Percentiles rank a stretch among this genome's conserved stretches.
Evolutionary conservation across 148 eudicot species (phyloP).

Genomic region (Chenopodium formosanum): DNA sequence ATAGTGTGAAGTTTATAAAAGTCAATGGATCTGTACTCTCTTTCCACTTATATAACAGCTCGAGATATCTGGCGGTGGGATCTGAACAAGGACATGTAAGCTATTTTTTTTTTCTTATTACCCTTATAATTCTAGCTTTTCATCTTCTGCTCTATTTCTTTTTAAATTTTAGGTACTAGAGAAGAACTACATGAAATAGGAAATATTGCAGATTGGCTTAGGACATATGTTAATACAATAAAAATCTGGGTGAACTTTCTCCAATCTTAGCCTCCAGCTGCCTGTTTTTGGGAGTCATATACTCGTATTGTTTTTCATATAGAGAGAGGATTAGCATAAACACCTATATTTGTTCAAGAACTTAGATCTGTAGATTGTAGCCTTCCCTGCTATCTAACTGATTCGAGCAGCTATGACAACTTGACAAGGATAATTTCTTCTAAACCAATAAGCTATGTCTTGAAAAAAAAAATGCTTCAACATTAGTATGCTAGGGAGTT

Average conservation of each 20-base stretch:
- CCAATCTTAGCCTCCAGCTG: background rate
- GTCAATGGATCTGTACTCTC: constrained; percentile 75
- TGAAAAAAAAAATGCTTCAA: too few relatives aligned
- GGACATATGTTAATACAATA: background rate
- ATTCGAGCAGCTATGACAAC: too few relatives aligned
- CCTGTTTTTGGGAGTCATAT: background rate
- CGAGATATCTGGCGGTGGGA: constrained; percentile 76
- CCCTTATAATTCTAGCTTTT: constrained; percentile 8
- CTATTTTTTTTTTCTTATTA: constrained; percentile 1
- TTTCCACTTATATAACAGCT: constrained; percentile 37
- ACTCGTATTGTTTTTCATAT: too few relatives aligned
- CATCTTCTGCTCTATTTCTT: background rate
- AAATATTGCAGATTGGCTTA: background rate
- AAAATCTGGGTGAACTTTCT: too few relatives aligned
- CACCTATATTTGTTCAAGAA: too few relatives aligned
- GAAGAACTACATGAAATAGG: background rate
- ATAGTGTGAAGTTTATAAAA: constrained; percentile 55
- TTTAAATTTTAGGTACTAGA: background rate
- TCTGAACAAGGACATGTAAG: constrained; percentile 93
- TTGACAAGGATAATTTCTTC: too few relatives aligned
- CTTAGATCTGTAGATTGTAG: too few relatives aligned
- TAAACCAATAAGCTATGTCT: too few relatives aligned
- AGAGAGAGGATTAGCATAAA: too few relatives aligned
- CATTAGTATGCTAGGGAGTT: too few relatives aligned
- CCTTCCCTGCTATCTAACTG: too few relatives aligned